phyloP scores from a whole-genome alignment of 345 rosid genomes.

The Geranium brycei region DNA sequence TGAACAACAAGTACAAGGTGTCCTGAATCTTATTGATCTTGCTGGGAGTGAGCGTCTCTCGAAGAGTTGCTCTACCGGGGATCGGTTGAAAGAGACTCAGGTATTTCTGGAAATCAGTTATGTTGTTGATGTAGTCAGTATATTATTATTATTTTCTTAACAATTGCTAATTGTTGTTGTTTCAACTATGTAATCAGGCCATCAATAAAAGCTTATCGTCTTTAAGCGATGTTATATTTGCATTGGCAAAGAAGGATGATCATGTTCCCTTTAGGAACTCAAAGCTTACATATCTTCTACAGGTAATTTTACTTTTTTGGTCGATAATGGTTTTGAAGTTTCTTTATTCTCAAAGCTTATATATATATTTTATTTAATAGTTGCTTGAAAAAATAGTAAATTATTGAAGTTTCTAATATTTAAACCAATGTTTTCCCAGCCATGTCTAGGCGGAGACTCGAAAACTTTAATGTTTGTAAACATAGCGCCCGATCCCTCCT shows the following conservation, averaged over 20 bases:
- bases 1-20: constrained; percentile 92
- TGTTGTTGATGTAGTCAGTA: not conserved
- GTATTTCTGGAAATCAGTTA: constrained; percentile 21
- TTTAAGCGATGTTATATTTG: constrained; percentile 78
- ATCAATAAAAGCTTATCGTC: constrained; percentile 89
- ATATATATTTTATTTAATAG: not conserved
- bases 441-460: constrained; percentile 94
- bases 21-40: constrained; percentile 92
- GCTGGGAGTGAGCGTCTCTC: constrained; percentile 98
- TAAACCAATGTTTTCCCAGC: constrained; percentile 34
- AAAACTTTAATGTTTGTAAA: constrained; percentile 92
- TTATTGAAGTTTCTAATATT: not conserved
- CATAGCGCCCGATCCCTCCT: constrained; percentile 70
- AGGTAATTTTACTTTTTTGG: constrained; percentile 31
- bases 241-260: constrained; percentile 88
- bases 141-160: not conserved
- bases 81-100: constrained; percentile 88
- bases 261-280: constrained; percentile 89
- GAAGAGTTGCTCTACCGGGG: constrained; percentile 94
- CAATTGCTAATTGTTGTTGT: constrained; percentile 1
- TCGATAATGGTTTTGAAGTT: not conserved
- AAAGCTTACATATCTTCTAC: constrained; percentile 93
- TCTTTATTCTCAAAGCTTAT: not conserved
- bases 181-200: constrained; percentile 37
- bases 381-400: not conserved